Evolutionary conservation across 805 yeast species (phyloP), one percentile per base, ranked within the genome.

Genomic region (Candida boleticola): DNA sequence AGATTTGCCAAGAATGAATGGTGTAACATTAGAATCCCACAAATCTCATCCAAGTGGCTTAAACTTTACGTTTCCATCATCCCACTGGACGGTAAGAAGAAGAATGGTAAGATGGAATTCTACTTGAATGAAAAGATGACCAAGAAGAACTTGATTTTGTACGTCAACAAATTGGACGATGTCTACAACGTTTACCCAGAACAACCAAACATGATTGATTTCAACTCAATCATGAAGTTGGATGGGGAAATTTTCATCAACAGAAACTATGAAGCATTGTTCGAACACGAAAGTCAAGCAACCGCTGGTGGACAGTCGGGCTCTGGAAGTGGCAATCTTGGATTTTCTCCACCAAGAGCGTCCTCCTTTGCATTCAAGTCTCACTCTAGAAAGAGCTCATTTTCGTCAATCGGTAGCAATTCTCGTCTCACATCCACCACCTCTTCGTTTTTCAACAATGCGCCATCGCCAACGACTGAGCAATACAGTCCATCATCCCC

Each of bases 1-100:
- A 69, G 77, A 45, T 73, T 64, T 49, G 53, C 70, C 3, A 68
- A 71, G 46, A 74, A 63, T 36, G 88, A 82, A 51, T 80, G 85
- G 85, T 77, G 81, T 55, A 76, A 79, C 53, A 57, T 82, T 48
- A 64, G 84, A 44, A 74, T 82, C 50, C 83, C 83, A 9, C 78
- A 76, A 45, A 63, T 79, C 34, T 73, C 79, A 36, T 71, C 71
- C 48, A 76, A 77, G 52, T 82, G 87, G 87, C 54, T 78, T 25
- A 70, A 74, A 49, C 78, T 81, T 47, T 78, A 58, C 43, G 66
- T 77, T 47, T 77, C 71, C 2, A 64, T 79, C 3, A 55, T 61
- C 2, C 85, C 85, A 0, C 60, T 64, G 16, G 73, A 69, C 31
- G 42, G 49, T 18, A 72, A 72, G 51, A 51, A 49, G 43, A 71